Evolutionary conservation across 2,329 filamentous ascomycete genomes (phyloP).

Genomic region (Nemania sp.): DNA sequence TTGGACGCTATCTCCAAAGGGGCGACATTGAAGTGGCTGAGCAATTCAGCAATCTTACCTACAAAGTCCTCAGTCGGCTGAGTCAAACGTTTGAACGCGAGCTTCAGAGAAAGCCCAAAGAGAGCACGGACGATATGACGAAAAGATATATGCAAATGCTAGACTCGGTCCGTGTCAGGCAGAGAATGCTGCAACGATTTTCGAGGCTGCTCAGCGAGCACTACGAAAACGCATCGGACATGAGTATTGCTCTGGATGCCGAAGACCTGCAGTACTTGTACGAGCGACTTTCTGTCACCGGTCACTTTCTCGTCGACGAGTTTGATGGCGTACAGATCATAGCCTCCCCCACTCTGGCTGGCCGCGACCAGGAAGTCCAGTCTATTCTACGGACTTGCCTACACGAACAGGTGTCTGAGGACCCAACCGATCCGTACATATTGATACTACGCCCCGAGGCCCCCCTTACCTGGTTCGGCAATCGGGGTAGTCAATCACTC

Average conservation of each 20-base stretch:
- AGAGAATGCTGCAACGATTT: constrained; percentile 95
- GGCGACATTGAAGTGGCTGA: constrained; percentile 97
- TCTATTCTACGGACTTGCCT: constrained; percentile 76
- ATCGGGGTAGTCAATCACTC: constrained; percentile 71
- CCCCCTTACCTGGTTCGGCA: constrained; percentile 79
- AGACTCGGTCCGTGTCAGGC: constrained; percentile 93
- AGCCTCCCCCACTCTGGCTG: constrained; percentile 77
- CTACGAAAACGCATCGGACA: constrained; percentile 96
- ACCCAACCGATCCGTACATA: constrained; percentile 80
- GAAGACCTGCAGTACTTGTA: constrained; percentile 76
- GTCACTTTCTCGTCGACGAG: constrained; percentile 86
- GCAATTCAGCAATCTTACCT: constrained; percentile 93
- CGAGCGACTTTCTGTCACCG: constrained; percentile 77
- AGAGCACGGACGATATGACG: constrained; percentile 86
- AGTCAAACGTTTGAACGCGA: constrained; percentile 92
- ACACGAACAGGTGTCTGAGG: constrained; percentile 64
- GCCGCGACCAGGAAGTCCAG: constrained; percentile 80
- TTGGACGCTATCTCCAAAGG: constrained; percentile 87
- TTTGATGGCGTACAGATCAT: constrained; percentile 81
- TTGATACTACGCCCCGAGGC: constrained; percentile 84
- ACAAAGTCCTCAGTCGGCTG: constrained; percentile 86
- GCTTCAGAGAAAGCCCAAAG: constrained; percentile 80
- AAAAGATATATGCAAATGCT: constrained; percentile 95
- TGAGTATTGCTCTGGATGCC: constrained; percentile 75
- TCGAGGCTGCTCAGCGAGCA: constrained; percentile 87